Evolutionary conservation across 2,329 filamentous ascomycete genomes (phyloP).

Genomic region (Calycina marina): DNA sequence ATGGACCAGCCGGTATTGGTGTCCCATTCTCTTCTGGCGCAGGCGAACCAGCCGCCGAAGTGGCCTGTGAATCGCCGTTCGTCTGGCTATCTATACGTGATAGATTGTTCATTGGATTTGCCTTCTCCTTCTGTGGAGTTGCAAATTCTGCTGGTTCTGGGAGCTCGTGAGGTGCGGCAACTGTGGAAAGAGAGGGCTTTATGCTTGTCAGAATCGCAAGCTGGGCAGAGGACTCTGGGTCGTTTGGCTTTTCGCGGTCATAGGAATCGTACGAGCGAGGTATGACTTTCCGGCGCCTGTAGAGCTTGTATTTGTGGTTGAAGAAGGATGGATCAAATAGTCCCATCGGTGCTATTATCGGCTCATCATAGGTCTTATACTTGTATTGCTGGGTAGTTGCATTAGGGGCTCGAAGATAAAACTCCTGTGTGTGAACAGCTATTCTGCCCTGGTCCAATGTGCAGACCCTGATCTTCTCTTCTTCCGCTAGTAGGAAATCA

Average conservation of each 20-base stretch:
- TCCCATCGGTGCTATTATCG: conserved; percentile 89
- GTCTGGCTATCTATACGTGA: conserved; percentile 42
- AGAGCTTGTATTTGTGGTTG: conserved; percentile 66
- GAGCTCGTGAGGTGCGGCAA: conserved; percentile 23
- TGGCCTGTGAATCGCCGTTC: conserved; percentile 63
- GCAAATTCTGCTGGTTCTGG: conserved; percentile 32
- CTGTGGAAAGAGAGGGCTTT: conserved; percentile 40
- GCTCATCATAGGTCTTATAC: conserved; percentile 96
- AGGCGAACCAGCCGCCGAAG: conserved; percentile 74
- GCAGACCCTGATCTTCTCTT: conserved; percentile 85
- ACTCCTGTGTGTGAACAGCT: conserved; percentile 75
- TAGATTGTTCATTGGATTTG: conserved; percentile 55
- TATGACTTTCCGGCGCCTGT: conserved; percentile 65
- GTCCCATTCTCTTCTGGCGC: conserved; percentile 64
- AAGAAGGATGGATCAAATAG: conserved; percentile 83
- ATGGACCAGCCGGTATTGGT: conserved; percentile 38
- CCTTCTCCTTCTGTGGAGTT: conserved; percentile 47
- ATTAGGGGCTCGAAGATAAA: conserved; percentile 77
- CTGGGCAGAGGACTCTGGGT: conserved; percentile 77
- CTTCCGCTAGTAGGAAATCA: conserved; percentile 86
- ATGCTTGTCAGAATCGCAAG: conserved; percentile 46
- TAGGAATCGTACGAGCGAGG: conserved; percentile 88
- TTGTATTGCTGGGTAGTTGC: conserved; percentile 84
- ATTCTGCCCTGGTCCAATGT: conserved; percentile 85
- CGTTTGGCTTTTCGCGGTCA: conserved; percentile 73